Percentiles rank a stretch among this genome's conserved stretches.
phyloP scores from a whole-genome alignment of 306 rosid genomes.

The Oemleria cerasiformis region DNA sequence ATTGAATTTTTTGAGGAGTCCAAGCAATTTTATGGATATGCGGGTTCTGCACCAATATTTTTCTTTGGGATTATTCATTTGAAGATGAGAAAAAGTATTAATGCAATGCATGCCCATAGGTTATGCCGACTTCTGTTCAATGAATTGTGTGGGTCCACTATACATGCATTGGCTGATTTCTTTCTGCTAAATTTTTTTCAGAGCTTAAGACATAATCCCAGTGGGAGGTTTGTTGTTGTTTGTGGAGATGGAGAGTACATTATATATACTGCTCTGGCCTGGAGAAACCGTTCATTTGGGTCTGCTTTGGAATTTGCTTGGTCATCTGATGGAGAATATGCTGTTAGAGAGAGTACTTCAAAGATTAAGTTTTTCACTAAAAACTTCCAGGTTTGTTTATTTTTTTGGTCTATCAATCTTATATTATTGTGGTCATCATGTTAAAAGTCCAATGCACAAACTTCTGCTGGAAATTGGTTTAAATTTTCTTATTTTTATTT shows the following conservation, averaged over 20 bases:
- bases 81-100: no score
- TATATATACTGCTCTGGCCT: constrained; percentile 95
- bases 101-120: no score
- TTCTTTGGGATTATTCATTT: no score
- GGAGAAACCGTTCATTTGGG: constrained; percentile 99
- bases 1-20: no score
- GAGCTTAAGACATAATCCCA: constrained; percentile 96
- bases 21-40: no score
- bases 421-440: constrained; percentile 1
- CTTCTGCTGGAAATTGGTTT: neutral
- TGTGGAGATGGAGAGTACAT: constrained; percentile 99
- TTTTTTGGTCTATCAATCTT: neutral
- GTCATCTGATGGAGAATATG: constrained; percentile 95
- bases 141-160: no score
- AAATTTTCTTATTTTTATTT: neutral
- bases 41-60: no score
- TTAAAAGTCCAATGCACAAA: neutral
- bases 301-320: constrained; percentile 95
- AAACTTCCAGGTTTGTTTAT: constrained; percentile 77
- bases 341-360: constrained; percentile 95
- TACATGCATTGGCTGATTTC: constrained; percentile 18
- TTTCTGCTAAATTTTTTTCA: constrained; percentile 27
- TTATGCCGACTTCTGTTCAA: no score
- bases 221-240: constrained; percentile 98
- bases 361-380: constrained; percentile 90